Conservation (phyloP, 2,329 filamentous ascomycete genomes). For the Exserohilum rostratum region DNA sequence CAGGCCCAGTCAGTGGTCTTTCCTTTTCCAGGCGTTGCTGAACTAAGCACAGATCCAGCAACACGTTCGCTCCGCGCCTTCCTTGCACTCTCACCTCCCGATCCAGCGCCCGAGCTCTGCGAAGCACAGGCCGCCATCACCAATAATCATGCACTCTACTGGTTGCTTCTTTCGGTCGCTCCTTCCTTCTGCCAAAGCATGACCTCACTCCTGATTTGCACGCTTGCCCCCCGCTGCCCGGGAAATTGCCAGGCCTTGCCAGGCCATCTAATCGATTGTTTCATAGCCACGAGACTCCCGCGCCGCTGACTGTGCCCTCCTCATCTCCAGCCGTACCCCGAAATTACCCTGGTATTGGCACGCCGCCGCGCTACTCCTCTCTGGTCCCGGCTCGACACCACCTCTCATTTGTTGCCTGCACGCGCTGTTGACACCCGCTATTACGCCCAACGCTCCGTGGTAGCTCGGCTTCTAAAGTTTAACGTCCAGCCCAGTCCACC, state of each 20-base stretch:
- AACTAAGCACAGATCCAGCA: background rate
- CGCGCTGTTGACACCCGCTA: background rate
- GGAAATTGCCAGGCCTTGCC: background rate
- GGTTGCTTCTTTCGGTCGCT: background rate
- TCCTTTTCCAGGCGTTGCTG: background rate
- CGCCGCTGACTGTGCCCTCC: constrained; percentile 11
- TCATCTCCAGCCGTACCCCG: constrained; percentile 22
- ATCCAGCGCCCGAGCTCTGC: background rate
- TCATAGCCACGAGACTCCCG: constrained; percentile 8
- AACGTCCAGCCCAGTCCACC: background rate
- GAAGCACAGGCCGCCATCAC: background rate
- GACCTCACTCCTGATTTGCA: background rate
- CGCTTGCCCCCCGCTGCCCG: background rate
- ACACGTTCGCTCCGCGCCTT: background rate
- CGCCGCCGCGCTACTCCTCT: constrained; percentile 11
- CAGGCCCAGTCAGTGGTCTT: too few species aligned
- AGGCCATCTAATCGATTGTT: constrained; percentile 2
- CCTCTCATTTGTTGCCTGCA: constrained; percentile 14
- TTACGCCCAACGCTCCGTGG: background rate
- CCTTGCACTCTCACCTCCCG: background rate
- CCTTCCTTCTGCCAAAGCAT: background rate
- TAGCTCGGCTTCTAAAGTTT: background rate
- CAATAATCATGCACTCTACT: background rate
- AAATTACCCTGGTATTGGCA: constrained; percentile 31
- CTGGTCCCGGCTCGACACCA: constrained; percentile 16